phyloP scores from a whole-genome alignment of 352 stramenopile species.

The Aphanomyces stellatus region DNA sequence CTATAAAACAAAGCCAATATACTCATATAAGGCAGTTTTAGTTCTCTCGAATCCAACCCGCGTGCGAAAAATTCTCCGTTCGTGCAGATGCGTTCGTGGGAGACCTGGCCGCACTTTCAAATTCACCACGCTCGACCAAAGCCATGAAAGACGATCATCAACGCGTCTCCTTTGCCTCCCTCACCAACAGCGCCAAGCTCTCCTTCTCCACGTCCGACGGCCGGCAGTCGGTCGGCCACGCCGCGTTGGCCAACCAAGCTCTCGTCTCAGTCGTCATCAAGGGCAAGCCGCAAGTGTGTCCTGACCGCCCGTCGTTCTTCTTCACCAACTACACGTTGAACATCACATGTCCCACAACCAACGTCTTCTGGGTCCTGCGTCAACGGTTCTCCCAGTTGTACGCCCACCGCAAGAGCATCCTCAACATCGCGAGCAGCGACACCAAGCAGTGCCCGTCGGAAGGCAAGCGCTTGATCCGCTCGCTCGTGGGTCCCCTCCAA shows the following conservation, averaged over 20 bases:
- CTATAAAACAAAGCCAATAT: too few species aligned
- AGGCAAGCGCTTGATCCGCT: neutral
- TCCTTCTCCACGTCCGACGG: too few species aligned
- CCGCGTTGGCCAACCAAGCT: neutral
- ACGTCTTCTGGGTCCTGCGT: slow-evolving; percentile 9
- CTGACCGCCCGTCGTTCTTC: slow-evolving; percentile 10
- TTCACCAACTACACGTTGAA: slow-evolving; percentile 18
- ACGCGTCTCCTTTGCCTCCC: too few species aligned
- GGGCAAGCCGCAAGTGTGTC: slow-evolving; percentile 5
- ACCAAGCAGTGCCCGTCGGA: neutral
- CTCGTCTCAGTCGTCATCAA: neutral
- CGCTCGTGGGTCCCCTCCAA: neutral
- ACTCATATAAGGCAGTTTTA: too few species aligned
- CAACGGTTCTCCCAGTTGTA: slow-evolving; percentile 4
- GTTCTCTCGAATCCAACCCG: too few species aligned
- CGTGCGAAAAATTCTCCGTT: too few species aligned
- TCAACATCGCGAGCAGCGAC: neutral
- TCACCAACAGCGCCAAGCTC: too few species aligned
- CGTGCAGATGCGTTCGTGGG: too few species aligned
- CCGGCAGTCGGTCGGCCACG: neutral
- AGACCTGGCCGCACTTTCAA: too few species aligned
- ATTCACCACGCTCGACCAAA: too few species aligned
- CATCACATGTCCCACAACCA: slow-evolving; percentile 10
- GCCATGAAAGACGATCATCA: too few species aligned
- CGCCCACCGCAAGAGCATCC: neutral